These are phyloP conservation scores for Pachysandra terminalis DNA, from an alignment of 164 flowering plant species.

Conservation along the genomic window DNA sequence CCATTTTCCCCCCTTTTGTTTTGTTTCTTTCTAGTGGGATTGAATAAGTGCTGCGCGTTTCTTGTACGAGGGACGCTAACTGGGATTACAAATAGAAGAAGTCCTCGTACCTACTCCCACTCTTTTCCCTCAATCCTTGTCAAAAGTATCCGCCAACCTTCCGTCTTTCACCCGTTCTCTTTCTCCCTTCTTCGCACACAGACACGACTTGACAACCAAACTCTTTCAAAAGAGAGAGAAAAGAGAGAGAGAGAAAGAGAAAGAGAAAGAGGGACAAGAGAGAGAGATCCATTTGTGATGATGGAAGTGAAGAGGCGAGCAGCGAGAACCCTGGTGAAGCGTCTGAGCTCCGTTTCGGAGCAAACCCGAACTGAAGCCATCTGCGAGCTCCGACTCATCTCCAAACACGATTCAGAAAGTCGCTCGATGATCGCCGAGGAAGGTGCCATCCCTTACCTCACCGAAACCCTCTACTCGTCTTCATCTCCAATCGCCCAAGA, in stretches of 20 bases:
- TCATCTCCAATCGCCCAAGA: constrained; percentile 44
- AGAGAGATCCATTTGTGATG: background rate
- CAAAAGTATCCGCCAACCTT: no score
- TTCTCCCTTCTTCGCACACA: no score
- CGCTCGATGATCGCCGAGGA: constrained; percentile 63
- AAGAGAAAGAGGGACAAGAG: constrained; percentile 2
- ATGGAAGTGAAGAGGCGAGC: constrained; percentile 69
- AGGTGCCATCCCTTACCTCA: constrained; percentile 65
- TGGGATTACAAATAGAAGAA: no score
- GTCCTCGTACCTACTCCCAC: no score
- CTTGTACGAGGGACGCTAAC: no score
- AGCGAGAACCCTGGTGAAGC: constrained; percentile 47
- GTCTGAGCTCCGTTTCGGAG: constrained; percentile 70
- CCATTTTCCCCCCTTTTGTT: no score
- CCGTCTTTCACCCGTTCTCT: no score
- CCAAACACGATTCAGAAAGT: constrained; percentile 66
- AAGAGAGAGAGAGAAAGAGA: background rate
- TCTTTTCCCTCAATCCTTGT: no score
- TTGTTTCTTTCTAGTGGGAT: no score
- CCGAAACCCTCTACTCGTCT: constrained; percentile 55
- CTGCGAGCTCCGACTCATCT: constrained; percentile 69
- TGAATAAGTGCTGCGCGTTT: no score
- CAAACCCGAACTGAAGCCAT: constrained; percentile 60
- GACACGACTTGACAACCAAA: no score
- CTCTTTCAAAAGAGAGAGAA: no score